Percentiles rank a stretch among this genome's conserved stretches.
Evolutionary conservation across 2,329 filamentous ascomycete species (phyloP).

Genomic region (Colletotrichum tropicicola): DNA sequence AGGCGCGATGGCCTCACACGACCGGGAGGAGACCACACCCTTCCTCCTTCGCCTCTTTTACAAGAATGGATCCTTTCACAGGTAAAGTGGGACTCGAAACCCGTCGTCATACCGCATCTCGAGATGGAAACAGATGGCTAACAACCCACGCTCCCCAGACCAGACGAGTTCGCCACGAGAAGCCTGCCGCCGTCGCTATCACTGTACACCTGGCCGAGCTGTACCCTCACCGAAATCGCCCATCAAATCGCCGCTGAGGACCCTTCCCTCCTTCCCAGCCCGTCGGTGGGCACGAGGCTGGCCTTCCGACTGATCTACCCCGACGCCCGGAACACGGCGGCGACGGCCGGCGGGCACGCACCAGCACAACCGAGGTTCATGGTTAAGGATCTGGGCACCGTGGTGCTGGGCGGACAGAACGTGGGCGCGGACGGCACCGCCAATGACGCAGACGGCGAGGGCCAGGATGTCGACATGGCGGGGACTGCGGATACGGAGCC

Average conservation of each 20-base stretch:
- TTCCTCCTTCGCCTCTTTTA: conserved; percentile 91
- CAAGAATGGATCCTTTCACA: conserved; percentile 76
- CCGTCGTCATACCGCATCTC: conserved; percentile 28
- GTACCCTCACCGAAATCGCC: conserved; percentile 82
- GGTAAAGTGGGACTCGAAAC: conserved; percentile 50
- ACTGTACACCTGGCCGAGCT: conserved; percentile 87
- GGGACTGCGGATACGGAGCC: conserved; percentile 12
- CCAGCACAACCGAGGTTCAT: conserved; percentile 67
- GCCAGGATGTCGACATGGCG: conserved; percentile 32
- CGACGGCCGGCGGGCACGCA: conserved; percentile 41
- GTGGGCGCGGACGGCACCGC: conserved; percentile 51
- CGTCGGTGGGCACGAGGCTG: conserved; percentile 83
- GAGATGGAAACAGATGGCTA: neutral
- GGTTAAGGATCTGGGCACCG: conserved; percentile 82
- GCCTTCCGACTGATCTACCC: conserved; percentile 88
- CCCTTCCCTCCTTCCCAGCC: conserved; percentile 75
- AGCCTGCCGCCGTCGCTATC: conserved; percentile 73
- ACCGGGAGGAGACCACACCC: conserved; percentile 77
- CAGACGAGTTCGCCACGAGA: conserved; percentile 73
- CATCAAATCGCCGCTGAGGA: conserved; percentile 72
- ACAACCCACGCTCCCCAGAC: conserved; percentile 50
- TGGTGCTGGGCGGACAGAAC: conserved; percentile 71
- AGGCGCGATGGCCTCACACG: conserved; percentile 37
- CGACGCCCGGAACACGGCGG: conserved; percentile 61
- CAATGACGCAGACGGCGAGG: conserved; percentile 42